Evolutionary conservation across 1,284 basidiomycete genomes (phyloP).

Genomic region (Puccinia triticina): DNA sequence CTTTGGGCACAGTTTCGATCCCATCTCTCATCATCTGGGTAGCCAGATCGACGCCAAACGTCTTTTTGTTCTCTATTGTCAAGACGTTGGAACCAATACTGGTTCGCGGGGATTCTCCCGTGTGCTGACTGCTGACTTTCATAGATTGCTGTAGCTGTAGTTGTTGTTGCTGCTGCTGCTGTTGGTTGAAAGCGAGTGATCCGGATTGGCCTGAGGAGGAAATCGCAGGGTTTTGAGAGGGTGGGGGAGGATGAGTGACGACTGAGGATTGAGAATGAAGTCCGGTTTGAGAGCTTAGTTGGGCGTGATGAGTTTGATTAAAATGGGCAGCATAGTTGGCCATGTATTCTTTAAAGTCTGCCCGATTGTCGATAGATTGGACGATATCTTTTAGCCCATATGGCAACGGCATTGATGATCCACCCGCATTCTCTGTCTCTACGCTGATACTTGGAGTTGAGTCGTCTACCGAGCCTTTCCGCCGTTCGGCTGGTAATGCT

Average conservation of each 20-base stretch:
- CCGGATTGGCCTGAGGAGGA: slow-evolving; percentile 7
- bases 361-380: slow-evolving; percentile 88
- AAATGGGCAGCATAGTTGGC: slow-evolving; percentile 77
- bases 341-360: slow-evolving; percentile 96
- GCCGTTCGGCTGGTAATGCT: slow-evolving; percentile 62
- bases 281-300: slow-evolving; percentile 23
- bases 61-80: slow-evolving; percentile 64
- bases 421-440: background rate
- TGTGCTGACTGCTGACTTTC: slow-evolving; percentile 20
- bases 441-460: slow-evolving; percentile 34
- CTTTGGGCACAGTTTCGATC: slow-evolving; percentile 80
- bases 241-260: slow-evolving; percentile 35
- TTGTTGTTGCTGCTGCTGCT: slow-evolving; percentile 16
- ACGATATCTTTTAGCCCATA: slow-evolving; percentile 81
- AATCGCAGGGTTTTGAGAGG: slow-evolving; percentile 55
- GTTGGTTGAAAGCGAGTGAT: slow-evolving; percentile 22
- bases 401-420: slow-evolving; percentile 62
- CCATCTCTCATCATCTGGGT: slow-evolving; percentile 84
- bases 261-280: slow-evolving; percentile 39
- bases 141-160: slow-evolving; percentile 10
- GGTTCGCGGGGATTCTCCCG: slow-evolving; percentile 21
- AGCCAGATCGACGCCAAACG: slow-evolving; percentile 86
- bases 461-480: slow-evolving; percentile 66
- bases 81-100: slow-evolving; percentile 7
- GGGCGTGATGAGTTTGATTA: slow-evolving; percentile 41